Base-by-base conservation (phyloP, 108 stramenopile species). In the Nitzschia sp. region DNA sequence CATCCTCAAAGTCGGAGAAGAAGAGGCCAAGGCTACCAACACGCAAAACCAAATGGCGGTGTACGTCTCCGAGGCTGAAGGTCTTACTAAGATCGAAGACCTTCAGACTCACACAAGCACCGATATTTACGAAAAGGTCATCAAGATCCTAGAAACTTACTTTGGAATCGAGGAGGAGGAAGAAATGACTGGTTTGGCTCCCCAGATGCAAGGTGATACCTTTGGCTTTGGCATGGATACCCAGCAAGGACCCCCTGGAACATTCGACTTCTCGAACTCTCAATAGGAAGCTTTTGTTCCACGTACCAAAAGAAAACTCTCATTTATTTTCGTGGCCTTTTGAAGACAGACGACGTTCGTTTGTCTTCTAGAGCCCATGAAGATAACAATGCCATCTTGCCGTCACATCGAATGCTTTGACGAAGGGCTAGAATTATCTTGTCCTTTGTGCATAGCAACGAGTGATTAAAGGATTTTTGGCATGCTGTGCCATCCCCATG, bases 1-100 rank as follows among this genome's bases (percentile, higher is more conserved):
- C 77, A 98, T 98, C 70, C 92, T 97, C 69, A 96, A 95, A 85
- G 92, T 96, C 45, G 97, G 97, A 13, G 94, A 96, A 67, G 90
- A 89, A 29, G 97, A 98, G 47, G 74, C 91, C n/a, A 90, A 88
- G 46, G 65, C 70, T 25, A 89, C 88, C 1, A 85, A 86, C 8
- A 29, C 69, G 31, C 88, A 86, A 64, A 98, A 98, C 73, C 76
- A 89, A 68, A 98, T 98, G 97, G 93, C 96, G 27, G 84, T 91
- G 25, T 89, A 77, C 80, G 78, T 98, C 68, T 86, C 92, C 31
- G 97, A 98, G 80, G 90, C 91, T 23, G 95, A 95, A 70, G 98
- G 98, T 68, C 87, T 97, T 29, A 94, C 85, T 75, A 93, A 92
- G 76, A 86, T 96, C 49, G 95, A 97, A 90, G 83, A 93, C 28